Base-by-base conservation (phyloP, 2,329 filamentous ascomycete genomes). In the Pseudogymnoascus sp. region DNA sequence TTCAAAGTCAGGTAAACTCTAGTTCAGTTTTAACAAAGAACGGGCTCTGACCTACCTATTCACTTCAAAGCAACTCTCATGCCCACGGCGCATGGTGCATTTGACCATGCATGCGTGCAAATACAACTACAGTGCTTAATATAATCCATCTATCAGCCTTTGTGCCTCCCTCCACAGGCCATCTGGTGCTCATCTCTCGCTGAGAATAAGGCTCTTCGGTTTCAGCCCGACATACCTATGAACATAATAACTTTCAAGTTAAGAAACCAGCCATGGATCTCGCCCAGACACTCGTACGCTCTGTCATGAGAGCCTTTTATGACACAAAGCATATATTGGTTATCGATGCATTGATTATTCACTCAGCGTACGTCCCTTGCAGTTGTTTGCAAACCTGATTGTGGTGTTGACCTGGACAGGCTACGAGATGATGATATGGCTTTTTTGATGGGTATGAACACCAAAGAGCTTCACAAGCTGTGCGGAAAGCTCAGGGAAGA, bases 391-490 rank as follows among this genome's bases (percentile, higher is more conserved):
- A 11, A 31, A 46, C 65, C 37, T 59, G 60, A 62, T 66, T 65
- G 69, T 66, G 66, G 69, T 72, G 65, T 74, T 67, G 70, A 56
- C 56, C 63, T 62, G 67, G 66, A 70, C 71, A 86, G 84, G 62
- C 82, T 98, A 65, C 89, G 91, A 71, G 90, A 96, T 72, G 88
- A 92, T 72, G 95, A 99, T 72, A 81, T 99, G 66, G 89, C 90
- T 46, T 88, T 91, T 70, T 81, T 98, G 24, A 88, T 97, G 77
- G 88, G 88, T 66, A 92, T 96, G 78, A 93, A 96, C 73, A 87
- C 88, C 41, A 98, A 99, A 74, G 90, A 96, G 71, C 83, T 98
- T 46, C 91, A 95, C 73, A 96, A 93, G 75, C 84, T 96, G 31
- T 93, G 91, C 74, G 92, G 89, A 65, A 89, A 87, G 70, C 82